Evolutionary conservation across 768 basidiomycete genomes (phyloP).

Genomic region (Russula earlei): DNA sequence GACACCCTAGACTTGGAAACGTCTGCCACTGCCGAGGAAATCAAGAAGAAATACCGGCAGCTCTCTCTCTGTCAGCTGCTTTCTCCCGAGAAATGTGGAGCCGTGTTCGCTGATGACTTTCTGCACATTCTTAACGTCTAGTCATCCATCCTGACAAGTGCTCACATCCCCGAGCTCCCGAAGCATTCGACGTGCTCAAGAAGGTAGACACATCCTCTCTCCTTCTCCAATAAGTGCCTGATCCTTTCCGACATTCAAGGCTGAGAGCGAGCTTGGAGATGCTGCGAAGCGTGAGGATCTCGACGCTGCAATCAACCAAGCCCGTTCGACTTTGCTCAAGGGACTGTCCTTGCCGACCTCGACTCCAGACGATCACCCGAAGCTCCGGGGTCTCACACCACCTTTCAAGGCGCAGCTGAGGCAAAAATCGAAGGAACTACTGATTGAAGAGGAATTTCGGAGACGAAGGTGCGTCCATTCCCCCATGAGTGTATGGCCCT

Average conservation of each 20-base stretch:
- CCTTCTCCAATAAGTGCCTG: background rate
- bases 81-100: constrained; percentile 8
- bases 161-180: constrained; percentile 75
- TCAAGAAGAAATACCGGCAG: constrained; percentile 85
- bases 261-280: constrained; percentile 75
- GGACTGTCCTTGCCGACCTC: constrained; percentile 50
- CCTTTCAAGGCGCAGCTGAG: constrained; percentile 59
- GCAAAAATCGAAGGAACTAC: constrained; percentile 66
- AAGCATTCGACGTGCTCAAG: constrained; percentile 90
- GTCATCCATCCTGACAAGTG: constrained; percentile 99
- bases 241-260: constrained; percentile 36
- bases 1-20: constrained; percentile 81
- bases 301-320: constrained; percentile 69
- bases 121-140: constrained; percentile 40
- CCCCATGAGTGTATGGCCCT: background rate
- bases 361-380: constrained; percentile 49
- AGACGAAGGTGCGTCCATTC: constrained; percentile 57
- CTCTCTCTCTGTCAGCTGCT: constrained; percentile 65
- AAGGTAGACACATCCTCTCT: constrained; percentile 43
- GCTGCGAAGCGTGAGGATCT: constrained; percentile 71
- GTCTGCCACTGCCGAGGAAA: constrained; percentile 61
- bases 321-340: constrained; percentile 61
- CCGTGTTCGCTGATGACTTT: constrained; percentile 15
- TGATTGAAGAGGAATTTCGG: constrained; percentile 86
- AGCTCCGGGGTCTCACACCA: constrained; percentile 44